Evolutionary conservation across 805 yeast genomes (phyloP), one percentile per base, ranked within the genome.

Genomic region (Scheffersomyces lignosus): DNA sequence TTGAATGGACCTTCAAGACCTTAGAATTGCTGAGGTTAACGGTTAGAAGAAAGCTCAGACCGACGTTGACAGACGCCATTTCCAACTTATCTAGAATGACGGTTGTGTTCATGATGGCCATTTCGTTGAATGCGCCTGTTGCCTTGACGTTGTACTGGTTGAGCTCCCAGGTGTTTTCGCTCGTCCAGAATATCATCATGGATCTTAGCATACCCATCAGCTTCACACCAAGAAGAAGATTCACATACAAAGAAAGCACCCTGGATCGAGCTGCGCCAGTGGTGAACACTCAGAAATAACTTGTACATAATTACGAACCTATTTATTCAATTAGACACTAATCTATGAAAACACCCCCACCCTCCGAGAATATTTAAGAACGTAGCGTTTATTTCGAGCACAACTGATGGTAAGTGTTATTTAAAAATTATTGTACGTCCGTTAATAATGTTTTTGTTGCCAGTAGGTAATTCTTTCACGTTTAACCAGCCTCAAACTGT

Each of bases 111-210:
- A 69, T 91, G 61, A 87, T 88, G 83, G 89, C 88, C 4, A 69
- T 89, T 14, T 73, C 96, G 0, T 77, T 89, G 27, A 93, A 89
- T 51, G 95, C 96, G 0, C 96, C 98, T 0, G 68, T 82, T 18
- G 87, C 95, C 0, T 64, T 90, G 24, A 78, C 83, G 0, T 56
- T 88, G n/a, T 91, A 90, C 62, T 91, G 98, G 99, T 73, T 87
- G 20, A 80, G 91, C 31, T 88, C 96, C 0, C 90, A 88, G 54
- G 48, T 73, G 3, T 90, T 72, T 54, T 89, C 97, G 2, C 62
- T 87, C 41, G 43, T 77, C 0, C 97, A 91, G 51, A 91, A 90
- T 56, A 57, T 83, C 10, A 41, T 84, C 13, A 62, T 91, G 52
- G 93, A 90, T 52, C 64, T 68, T 48, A 59, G 70, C 24, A 62